Evolutionary conservation across 768 basidiomycete genomes (phyloP).

Genomic region (Suillus fuscotomentosus): DNA sequence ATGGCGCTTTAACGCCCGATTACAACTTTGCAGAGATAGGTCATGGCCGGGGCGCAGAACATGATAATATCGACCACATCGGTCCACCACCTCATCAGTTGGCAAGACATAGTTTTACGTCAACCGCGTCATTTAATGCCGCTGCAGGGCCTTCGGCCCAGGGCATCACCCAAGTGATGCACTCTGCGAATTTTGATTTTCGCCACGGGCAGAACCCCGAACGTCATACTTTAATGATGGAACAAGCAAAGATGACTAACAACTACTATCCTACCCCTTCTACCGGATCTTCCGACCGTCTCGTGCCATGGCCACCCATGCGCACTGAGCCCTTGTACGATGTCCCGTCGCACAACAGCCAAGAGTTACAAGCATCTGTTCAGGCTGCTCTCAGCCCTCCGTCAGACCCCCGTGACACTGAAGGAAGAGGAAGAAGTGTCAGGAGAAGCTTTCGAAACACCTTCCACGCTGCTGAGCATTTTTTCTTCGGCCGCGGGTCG

Average conservation of each 20-base stretch:
- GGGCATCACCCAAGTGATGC: conserved; percentile 35
- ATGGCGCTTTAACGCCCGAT: conserved; percentile 68
- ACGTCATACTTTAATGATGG: conserved; percentile 1
- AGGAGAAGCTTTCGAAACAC: conserved; percentile 68
- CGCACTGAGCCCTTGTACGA: conserved; percentile 33
- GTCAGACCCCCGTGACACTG: conserved; percentile 33
- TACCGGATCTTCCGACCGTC: conserved; percentile 12
- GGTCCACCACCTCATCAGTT: conserved; percentile 16
- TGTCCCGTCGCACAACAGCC: conserved; percentile 31
- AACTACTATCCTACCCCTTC: conserved; percentile 3
- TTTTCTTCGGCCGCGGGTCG: conserved; percentile 59
- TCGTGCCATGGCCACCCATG: conserved; percentile 43
- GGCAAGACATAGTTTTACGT: conserved; percentile 23
- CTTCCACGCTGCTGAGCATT: conserved; percentile 66
- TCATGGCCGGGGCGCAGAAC: conserved; percentile 57
- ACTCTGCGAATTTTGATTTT: conserved; percentile 29
- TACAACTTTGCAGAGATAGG: conserved; percentile 76
- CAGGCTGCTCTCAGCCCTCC: conserved; percentile 30
- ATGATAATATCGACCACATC: conserved; percentile 13
- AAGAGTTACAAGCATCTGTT: conserved; percentile 43
- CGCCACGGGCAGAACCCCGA: conserved; percentile 14
- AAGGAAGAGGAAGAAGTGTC: conserved; percentile 56
- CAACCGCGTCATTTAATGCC: conserved; percentile 21
- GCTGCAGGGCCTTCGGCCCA: conserved; percentile 22
- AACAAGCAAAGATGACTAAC: neutral